Conservation (phyloP, 306 rosid species). For the Arachis hypogaea region DNA sequence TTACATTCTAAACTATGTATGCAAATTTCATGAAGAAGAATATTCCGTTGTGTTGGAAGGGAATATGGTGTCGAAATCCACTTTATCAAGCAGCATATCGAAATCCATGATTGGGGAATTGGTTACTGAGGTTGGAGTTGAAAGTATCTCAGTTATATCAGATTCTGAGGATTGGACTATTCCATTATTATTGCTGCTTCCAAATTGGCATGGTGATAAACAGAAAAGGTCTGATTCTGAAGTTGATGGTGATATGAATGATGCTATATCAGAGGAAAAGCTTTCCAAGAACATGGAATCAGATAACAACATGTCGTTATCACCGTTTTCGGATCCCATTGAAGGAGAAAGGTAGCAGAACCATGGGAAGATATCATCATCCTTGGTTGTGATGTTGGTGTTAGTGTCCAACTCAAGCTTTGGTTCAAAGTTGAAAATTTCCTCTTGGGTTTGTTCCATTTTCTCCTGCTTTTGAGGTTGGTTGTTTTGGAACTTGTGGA, state of each 20-base stretch:
- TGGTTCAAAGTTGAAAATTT: slow-evolving; percentile 38
- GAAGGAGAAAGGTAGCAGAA: slow-evolving; percentile 46
- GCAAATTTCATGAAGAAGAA: slow-evolving; percentile 33
- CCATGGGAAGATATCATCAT: slow-evolving; percentile 44
- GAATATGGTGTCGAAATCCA: slow-evolving; percentile 50
- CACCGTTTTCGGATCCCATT: slow-evolving; percentile 42
- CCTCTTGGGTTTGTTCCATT: slow-evolving; percentile 24
- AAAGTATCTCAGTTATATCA: slow-evolving; percentile 59
- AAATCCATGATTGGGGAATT: slow-evolving; percentile 66
- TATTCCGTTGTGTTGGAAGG: slow-evolving; percentile 48
- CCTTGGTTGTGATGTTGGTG: background rate
- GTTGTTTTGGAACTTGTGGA: slow-evolving; percentile 22
- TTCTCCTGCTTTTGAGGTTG: slow-evolving; percentile 25
- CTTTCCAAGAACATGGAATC: slow-evolving; percentile 38
- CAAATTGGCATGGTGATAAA: slow-evolving; percentile 21
- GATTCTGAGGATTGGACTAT: slow-evolving; percentile 59
- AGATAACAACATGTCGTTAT: slow-evolving; percentile 32
- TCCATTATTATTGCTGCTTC: background rate
- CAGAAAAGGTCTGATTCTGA: slow-evolving; percentile 56
- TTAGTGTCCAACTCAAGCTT: slow-evolving; percentile 36
- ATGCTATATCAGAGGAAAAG: slow-evolving; percentile 10
- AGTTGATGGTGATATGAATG: slow-evolving; percentile 50
- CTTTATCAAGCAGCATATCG: slow-evolving; percentile 48
- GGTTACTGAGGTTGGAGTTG: slow-evolving; percentile 65
- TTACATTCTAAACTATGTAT: background rate